Conservation (phyloP, 768 basidiomycete species). For the Suillus decipiens region DNA sequence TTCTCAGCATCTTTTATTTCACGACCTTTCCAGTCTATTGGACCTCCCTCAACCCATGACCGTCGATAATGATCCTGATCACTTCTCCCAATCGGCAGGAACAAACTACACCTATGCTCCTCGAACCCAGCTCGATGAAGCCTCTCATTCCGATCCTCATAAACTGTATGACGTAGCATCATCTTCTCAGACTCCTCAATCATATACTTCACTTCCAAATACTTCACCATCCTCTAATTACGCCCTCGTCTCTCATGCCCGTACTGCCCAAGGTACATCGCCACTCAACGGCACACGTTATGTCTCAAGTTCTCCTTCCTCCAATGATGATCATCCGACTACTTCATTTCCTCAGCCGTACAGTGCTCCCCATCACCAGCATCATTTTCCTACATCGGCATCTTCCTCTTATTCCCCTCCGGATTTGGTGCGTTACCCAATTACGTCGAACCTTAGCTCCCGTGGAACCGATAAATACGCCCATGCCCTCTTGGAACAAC, state of each 20-base stretch:
- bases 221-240: constrained; percentile 23
- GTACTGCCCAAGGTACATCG: constrained; percentile 14
- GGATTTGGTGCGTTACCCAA: constrained; percentile 42
- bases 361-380: constrained; percentile 45
- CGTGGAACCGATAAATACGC: constrained; percentile 39
- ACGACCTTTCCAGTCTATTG: constrained; percentile 27
- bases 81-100: constrained; percentile 39
- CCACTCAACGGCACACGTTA: constrained; percentile 18
- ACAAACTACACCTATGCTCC: constrained; percentile 35
- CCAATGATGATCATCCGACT: constrained; percentile 40
- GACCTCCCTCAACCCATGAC: constrained; percentile 30
- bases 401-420: constrained; percentile 40
- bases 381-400: constrained; percentile 45
- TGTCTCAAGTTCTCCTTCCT: constrained; percentile 46
- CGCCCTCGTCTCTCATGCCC: constrained; percentile 22
- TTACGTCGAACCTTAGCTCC: constrained; percentile 33
- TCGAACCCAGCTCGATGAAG: constrained; percentile 32
- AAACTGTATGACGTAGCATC: constrained; percentile 34
- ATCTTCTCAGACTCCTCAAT: constrained; percentile 17
- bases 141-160: constrained; percentile 32
- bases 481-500: constrained; percentile 49
- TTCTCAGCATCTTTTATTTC: constrained; percentile 19
- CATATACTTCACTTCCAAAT: constrained; percentile 19
- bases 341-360: constrained; percentile 42
- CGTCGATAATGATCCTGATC: constrained; percentile 37